Conservation (phyloP, 139 green algal genomes). For the Closterium sp. region DNA sequence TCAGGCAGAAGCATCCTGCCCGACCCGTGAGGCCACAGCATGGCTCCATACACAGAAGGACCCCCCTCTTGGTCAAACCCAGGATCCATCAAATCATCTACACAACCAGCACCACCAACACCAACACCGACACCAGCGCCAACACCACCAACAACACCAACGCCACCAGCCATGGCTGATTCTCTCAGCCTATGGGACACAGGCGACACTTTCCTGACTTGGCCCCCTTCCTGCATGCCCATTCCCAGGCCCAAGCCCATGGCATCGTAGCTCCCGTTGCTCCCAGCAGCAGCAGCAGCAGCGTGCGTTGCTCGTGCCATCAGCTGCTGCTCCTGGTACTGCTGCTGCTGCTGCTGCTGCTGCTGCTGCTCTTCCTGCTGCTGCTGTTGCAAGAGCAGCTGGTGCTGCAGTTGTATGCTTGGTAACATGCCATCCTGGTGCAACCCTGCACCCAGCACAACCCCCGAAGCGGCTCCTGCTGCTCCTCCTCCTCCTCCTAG, state of each 20-base stretch:
- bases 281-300: neutral
- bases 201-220: neutral
- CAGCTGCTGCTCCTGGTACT: neutral
- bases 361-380: neutral
- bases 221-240: neutral
- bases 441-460: neutral
- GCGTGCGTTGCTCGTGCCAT: neutral
- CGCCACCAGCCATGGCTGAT: neutral
- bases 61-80: neutral
- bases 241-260: neutral
- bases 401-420: neutral
- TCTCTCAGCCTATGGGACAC: neutral
- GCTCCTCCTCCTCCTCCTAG: neutral
- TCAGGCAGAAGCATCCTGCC: neutral
- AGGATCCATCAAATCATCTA: neutral
- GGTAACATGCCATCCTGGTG: neutral
- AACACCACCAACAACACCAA: too few species aligned
- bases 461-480: too few species aligned
- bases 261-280: neutral
- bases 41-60: neutral
- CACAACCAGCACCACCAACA: neutral
- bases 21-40: neutral
- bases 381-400: neutral
- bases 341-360: neutral
- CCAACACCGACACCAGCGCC: too few species aligned